Percentiles rank a stretch among this genome's conserved stretches.
phyloP scores from a whole-genome alignment of 2,329 filamentous ascomycete species.

The Cladosporium halotolerans region DNA sequence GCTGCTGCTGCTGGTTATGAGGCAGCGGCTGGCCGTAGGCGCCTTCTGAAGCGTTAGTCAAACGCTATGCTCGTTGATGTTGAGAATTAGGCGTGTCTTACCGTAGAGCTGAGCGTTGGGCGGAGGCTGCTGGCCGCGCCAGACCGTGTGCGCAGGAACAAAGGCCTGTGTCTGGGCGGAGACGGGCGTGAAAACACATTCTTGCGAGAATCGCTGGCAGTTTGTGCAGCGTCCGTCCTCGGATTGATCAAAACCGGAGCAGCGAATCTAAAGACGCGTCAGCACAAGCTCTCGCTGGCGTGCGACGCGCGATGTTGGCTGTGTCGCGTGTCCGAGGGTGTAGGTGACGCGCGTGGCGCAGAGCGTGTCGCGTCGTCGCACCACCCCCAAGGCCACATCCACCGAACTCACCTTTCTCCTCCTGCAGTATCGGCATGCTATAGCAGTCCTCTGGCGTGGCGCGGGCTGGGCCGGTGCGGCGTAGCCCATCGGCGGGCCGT shows the following conservation, averaged over 20 bases:
- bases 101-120: slow-evolving; percentile 41
- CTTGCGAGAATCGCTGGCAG: slow-evolving; percentile 67
- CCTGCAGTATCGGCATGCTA: slow-evolving; percentile 55
- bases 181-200: slow-evolving; percentile 71
- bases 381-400: background rate
- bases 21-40: slow-evolving; percentile 47
- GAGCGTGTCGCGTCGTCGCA: slow-evolving; percentile 1
- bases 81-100: background rate
- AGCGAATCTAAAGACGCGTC: slow-evolving; percentile 55
- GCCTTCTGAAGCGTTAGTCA: slow-evolving; percentile 19
- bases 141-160: slow-evolving; percentile 65
- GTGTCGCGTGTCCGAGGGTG: background rate
- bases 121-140: slow-evolving; percentile 40
- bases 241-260: slow-evolving; percentile 67
- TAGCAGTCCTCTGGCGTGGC: slow-evolving; percentile 55
- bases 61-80: background rate
- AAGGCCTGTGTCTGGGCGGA: slow-evolving; percentile 69
- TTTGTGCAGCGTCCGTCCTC: slow-evolving; percentile 67
- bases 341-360: background rate
- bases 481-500: slow-evolving; percentile 38
- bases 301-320: slow-evolving; percentile 4
- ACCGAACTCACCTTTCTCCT: slow-evolving; percentile 47
- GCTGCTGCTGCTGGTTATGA: slow-evolving; percentile 24
- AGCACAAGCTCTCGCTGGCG: slow-evolving; percentile 2
- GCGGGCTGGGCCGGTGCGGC: slow-evolving; percentile 42